A percentile compares a stretch with the other conserved stretches of the same genome.
Evolutionary conservation across 345 rosid species (phyloP).

Genomic region (Dipteronia dyeriana): DNA sequence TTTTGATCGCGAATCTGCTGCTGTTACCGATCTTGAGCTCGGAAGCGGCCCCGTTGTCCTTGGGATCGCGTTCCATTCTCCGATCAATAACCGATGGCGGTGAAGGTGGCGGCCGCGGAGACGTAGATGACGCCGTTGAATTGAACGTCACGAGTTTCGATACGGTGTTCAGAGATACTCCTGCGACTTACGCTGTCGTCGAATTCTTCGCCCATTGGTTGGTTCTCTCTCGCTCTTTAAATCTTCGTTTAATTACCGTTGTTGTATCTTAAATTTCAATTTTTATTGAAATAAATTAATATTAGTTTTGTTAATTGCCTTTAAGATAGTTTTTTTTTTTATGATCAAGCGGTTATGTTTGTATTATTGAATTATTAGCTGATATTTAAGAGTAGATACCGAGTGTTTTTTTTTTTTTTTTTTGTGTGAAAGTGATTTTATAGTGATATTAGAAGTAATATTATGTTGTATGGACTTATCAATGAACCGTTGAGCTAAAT

Average conservation of each 20-base stretch:
- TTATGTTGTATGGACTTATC: background rate
- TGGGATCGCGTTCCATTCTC: slow-evolving; percentile 68
- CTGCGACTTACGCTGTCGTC: slow-evolving; percentile 76
- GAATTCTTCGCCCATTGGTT: slow-evolving; percentile 95
- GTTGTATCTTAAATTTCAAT: background rate
- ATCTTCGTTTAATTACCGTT: background rate
- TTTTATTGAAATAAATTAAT: background rate
- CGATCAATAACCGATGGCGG: slow-evolving; percentile 37
- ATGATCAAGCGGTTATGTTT: background rate
- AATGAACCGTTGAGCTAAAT: background rate
- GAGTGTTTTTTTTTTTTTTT: background rate
- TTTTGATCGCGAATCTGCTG: slow-evolving; percentile 39
- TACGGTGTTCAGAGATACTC: slow-evolving; percentile 57
- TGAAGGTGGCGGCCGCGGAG: slow-evolving; percentile 14
- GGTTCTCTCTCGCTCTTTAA: slow-evolving; percentile 13
- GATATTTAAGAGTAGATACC: background rate
- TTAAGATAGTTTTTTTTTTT: background rate
- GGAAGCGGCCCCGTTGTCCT: slow-evolving; percentile 39
- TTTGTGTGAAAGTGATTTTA: background rate
- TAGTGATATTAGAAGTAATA: background rate
- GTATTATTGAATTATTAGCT: background rate
- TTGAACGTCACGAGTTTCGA: slow-evolving; percentile 73
- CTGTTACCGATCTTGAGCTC: slow-evolving; percentile 25
- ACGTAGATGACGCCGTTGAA: slow-evolving; percentile 64
- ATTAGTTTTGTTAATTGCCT: background rate